Evolutionary conservation across 2,329 filamentous ascomycete species (phyloP), one percentile per base, ranked within the genome.

Genomic region (Hymenoscyphus albidus): DNA sequence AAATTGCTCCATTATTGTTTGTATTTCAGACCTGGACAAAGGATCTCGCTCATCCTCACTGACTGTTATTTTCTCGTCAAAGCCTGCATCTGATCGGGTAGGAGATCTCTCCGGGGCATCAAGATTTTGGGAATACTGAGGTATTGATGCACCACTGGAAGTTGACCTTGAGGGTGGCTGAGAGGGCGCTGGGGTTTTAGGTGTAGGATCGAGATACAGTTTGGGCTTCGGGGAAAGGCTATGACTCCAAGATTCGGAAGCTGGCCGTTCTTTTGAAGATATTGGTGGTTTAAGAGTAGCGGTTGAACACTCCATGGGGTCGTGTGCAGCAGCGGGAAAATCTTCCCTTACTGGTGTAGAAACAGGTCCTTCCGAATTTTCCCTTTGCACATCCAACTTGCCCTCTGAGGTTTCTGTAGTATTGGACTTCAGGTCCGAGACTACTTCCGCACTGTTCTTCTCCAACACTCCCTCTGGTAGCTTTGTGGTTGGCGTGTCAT

Each of bases 1-100:
- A 72, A 98, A 98, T 77, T 98, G 95, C 68, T 92, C 92, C 92
- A 99, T 98, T 76, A 99, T 98, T 75, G 85, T 96, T 78, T 97
- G 92, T 66, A 99, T 97, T 79, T 99, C 95, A 5, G 89, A 88
- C 65, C 87, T 86, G 1, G 91, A 92, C 61, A 86, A 87, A 60
- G 85, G 85, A 58, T 93, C 88, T 27, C 85, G 84, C 62, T 86
- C 83, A 72, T 87, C 86, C 72, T 88, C 87, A 70, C 82, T 88
- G 42, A 80, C 70, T 62, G 82, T 82, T 65, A 78, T 78, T 70
- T 81, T 84, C 60, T 87, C 85, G 61, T 89, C 86, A 67, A 84
- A 83, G 6, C 78, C 82, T 38, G 79, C 79, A 70, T 85, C 82
- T 38, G 84, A 85, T 64, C 81, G 78, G 1, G 83, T 82, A 4